Percentiles rank a stretch among this genome's conserved stretches.
These are phyloP conservation scores for Suillus subalutaceus DNA, from an alignment of 768 basidiomycete genomes.

Conservation along the genomic window DNA sequence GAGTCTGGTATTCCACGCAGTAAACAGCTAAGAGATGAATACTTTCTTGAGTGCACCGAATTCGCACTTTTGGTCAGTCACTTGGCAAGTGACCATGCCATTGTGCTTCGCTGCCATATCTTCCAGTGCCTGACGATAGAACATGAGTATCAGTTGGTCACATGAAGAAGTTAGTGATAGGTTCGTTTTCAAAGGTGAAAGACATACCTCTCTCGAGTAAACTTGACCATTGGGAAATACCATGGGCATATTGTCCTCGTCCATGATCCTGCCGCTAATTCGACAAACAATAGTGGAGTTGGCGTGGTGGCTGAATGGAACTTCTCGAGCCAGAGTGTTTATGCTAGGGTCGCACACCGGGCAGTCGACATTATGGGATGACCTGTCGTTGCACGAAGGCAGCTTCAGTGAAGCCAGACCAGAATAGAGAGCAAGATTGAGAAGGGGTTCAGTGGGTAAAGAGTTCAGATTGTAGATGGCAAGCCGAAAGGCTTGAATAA, in stretches of 20 bases:
- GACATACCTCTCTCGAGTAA: conserved; percentile 86
- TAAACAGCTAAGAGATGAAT: conserved; percentile 70
- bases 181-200: conserved; percentile 2
- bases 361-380: conserved; percentile 79
- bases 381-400: conserved; percentile 73
- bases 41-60: conserved; percentile 81
- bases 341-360: conserved; percentile 86
- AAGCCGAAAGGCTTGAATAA: conserved; percentile 78
- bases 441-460: conserved; percentile 83
- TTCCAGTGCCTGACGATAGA: conserved; percentile 65
- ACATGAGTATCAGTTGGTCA: conserved; percentile 17
- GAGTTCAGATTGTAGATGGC: conserved; percentile 89
- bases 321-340: conserved; percentile 77
- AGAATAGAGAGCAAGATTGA: conserved; percentile 87
- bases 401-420: conserved; percentile 91
- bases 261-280: conserved; percentile 92
- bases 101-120: conserved; percentile 84
- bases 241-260: conserved; percentile 92
- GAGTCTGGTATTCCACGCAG: background rate
- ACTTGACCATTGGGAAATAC: conserved; percentile 90
- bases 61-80: conserved; percentile 64
- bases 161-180: conserved; percentile 11
- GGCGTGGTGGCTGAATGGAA: conserved; percentile 91
- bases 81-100: conserved; percentile 84
- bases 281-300: conserved; percentile 95